These are phyloP conservation scores for Durusdinium trenchii DNA, from an alignment of 73 alveolate species.

Conservation along the genomic window DNA sequence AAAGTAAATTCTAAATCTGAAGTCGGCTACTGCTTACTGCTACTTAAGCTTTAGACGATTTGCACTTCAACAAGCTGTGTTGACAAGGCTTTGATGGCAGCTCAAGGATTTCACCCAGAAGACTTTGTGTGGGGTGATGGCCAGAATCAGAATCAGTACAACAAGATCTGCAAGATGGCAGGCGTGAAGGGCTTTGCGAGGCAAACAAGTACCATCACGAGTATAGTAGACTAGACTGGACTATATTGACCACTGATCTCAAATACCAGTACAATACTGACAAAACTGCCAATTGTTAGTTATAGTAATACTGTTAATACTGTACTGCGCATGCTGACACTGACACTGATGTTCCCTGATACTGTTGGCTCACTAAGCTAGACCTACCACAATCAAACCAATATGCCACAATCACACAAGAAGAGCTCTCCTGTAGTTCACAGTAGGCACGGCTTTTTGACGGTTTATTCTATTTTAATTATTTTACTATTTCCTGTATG, in stretches of 20 bases:
- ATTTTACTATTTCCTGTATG: too few relatives aligned
- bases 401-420: too few relatives aligned
- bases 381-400: too few relatives aligned
- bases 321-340: background rate
- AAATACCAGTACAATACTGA: too few relatives aligned
- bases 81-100: background rate
- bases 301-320: background rate
- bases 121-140: background rate
- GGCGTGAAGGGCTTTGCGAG: background rate
- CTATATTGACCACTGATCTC: too few relatives aligned
- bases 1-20: background rate
- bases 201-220: too few relatives aligned
- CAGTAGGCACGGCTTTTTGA: background rate
- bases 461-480: too few relatives aligned
- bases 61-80: background rate
- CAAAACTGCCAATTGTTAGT: background rate
- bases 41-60: background rate
- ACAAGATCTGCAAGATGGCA: background rate
- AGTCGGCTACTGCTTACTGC: background rate
- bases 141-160: too few relatives aligned
- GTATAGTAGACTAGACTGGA: too few relatives aligned
- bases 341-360: too few relatives aligned
- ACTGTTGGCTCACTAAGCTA: too few relatives aligned
- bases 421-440: too few relatives aligned
- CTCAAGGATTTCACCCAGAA: background rate